Evolutionary conservation across 2,329 filamentous ascomycete species (phyloP), one percentile per base, ranked within the genome.

Genomic region (Alternaria alternata): DNA sequence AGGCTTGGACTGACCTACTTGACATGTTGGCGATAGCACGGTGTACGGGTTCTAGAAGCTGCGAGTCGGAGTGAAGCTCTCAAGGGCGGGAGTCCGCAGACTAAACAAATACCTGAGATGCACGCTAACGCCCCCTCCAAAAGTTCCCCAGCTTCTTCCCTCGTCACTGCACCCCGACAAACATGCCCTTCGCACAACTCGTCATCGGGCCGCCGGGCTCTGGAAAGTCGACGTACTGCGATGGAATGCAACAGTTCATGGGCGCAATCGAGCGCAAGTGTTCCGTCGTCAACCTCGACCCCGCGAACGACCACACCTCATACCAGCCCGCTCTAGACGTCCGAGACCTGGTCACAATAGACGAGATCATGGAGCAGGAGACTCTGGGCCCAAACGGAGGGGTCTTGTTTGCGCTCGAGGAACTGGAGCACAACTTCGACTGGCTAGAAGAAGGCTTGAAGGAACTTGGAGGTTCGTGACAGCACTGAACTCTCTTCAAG

Each of bases 221-320:
- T 30, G 95, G 95, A 62, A 99, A 99, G 82, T 97, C 93, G 66
- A 99, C 95, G 7, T 97, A 97, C 78, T 98, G 94, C 84, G 93
- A 98, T 88, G 95, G 95, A 76, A 97, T 99, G 91, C 92, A 97
- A 75, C 95, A 99, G 81, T 99, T 99, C 82, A 91, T 98, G 85
- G 90, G 90, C 67, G 94, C 95, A 65, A 97, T 99, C 76, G 93
- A 94, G 62, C 91, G 95, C 57, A 94, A 96, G 79, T 97, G 93
- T 83, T 96, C 93, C 16, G 89, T 98, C 38, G 92, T 97, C 60
- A 99, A 99, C 77, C 89, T 99, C 67, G 95, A 99, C 80, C 95
- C 95, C 26, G 95, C 95, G 55, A 99, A 99, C 83, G 94, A 98
- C 74, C 89, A 90, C 61, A 95, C 93, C 1, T 91, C 88, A 63